Conservation (phyloP, 2,329 filamentous ascomycete genomes). For the Eutypella sp. region DNA sequence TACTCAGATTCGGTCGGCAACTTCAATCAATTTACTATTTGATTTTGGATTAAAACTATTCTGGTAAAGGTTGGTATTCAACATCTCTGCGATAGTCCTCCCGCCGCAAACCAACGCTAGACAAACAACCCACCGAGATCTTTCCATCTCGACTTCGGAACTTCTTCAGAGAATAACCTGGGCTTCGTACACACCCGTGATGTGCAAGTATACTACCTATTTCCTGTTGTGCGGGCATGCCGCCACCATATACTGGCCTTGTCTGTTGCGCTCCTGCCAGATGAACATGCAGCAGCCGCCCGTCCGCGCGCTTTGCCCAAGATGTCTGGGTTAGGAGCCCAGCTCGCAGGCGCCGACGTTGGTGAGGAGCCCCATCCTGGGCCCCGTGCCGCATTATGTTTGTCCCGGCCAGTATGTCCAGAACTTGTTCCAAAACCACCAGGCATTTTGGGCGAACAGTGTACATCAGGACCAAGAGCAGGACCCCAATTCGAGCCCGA, state of each 20-base stretch:
- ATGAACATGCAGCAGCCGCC: neutral
- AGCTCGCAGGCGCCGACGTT: neutral
- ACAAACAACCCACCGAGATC: too few relatives aligned
- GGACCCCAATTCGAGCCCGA: too few relatives aligned
- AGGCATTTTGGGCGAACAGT: neutral
- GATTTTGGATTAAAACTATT: too few relatives aligned
- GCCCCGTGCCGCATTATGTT: neutral
- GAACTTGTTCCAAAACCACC: neutral
- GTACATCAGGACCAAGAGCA: neutral
- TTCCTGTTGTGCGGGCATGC: neutral
- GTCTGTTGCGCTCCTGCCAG: neutral
- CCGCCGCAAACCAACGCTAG: too few relatives aligned
- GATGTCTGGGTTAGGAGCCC: conserved; percentile 1
- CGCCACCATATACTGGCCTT: neutral
- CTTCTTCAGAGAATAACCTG: neutral
- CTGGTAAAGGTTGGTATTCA: too few relatives aligned
- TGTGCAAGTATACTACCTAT: neutral
- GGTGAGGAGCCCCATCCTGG: neutral
- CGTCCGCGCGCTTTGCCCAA: neutral
- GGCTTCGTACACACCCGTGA: too few relatives aligned
- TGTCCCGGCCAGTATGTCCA: neutral
- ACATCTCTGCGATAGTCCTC: too few relatives aligned
- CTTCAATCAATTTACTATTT: too few relatives aligned
- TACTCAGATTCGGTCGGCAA: too few relatives aligned
- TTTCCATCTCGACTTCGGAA: neutral